These are phyloP conservation scores for Papilionanthe hybrid DNA, from an alignment of 116 monocot species.

Conservation along the genomic window DNA sequence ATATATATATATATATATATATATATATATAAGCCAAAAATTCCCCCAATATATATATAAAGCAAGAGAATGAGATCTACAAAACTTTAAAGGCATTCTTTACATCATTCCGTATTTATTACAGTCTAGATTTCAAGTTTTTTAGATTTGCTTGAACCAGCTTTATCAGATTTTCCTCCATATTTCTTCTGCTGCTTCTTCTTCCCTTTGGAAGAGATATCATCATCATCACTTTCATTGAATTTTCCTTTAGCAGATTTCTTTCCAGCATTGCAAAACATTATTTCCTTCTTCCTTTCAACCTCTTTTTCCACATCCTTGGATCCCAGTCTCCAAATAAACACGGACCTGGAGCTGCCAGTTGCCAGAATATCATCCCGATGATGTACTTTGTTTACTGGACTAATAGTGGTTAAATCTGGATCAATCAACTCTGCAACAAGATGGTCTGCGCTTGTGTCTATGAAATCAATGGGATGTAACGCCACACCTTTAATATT, in stretches of 20 bases:
- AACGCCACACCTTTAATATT: slow-evolving; percentile 81
- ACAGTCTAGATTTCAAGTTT: slow-evolving; percentile 3
- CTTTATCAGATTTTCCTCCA: slow-evolving; percentile 11
- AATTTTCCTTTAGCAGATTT: slow-evolving; percentile 32
- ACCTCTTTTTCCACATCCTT: slow-evolving; percentile 12
- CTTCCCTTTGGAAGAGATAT: slow-evolving; percentile 29
- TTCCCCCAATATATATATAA: background rate
- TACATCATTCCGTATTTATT: background rate
- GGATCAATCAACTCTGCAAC: slow-evolving; percentile 75
- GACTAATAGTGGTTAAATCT: slow-evolving; percentile 81
- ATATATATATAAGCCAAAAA: too few relatives aligned
- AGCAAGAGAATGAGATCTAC: background rate
- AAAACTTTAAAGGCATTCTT: background rate
- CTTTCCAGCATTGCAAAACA: slow-evolving; percentile 35
- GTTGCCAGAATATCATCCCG: slow-evolving; percentile 80
- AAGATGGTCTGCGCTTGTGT: slow-evolving; percentile 67
- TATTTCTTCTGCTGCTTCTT: slow-evolving; percentile 30
- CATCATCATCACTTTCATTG: slow-evolving; percentile 30
- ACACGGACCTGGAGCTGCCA: slow-evolving; percentile 91
- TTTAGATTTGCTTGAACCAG: slow-evolving; percentile 1
- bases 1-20: too few relatives aligned
- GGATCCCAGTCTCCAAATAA: slow-evolving; percentile 68
- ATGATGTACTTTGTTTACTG: slow-evolving; percentile 93
- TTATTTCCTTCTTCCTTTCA: slow-evolving; percentile 48
- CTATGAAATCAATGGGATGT: slow-evolving; percentile 96